These are phyloP conservation scores for Betula pendula DNA, from an alignment of 306 rosid genomes.

Conservation along the genomic window DNA sequence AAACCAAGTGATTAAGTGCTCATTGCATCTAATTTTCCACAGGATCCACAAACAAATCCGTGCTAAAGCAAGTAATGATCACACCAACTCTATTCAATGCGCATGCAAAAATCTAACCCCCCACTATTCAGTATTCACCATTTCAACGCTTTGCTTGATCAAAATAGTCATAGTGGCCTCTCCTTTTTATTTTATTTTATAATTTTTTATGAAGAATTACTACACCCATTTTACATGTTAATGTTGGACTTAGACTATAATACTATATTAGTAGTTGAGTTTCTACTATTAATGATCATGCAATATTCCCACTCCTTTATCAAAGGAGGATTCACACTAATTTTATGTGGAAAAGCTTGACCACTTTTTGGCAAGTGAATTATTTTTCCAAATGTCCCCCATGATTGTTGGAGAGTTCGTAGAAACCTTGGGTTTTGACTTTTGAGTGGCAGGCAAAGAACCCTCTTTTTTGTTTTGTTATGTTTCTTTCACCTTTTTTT, in stretches of 20 bases:
- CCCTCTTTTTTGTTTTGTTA: background rate
- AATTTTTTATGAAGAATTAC: background rate
- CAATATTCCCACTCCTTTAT: too few relatives aligned
- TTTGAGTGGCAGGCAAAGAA: conserved; percentile 23
- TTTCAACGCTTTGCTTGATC: conserved; percentile 19
- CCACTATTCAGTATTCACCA: conserved; percentile 32
- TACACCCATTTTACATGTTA: conserved; percentile 7
- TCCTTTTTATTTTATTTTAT: background rate
- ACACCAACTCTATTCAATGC: conserved; percentile 12
- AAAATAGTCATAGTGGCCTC: background rate
- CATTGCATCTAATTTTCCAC: conserved; percentile 3
- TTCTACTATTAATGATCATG: too few relatives aligned
- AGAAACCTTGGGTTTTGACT: conserved; percentile 1
- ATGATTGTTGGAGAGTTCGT: conserved; percentile 6
- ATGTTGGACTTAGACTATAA: background rate
- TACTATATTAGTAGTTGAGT: too few relatives aligned
- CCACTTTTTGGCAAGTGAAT: background rate
- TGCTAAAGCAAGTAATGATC: background rate
- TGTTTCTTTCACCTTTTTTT: background rate
- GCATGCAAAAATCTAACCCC: conserved; percentile 36
- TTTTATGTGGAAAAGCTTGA: background rate
- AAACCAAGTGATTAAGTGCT: background rate
- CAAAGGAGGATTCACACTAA: background rate
- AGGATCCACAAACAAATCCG: background rate
- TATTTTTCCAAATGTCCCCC: background rate